Evolutionary conservation across 768 basidiomycete genomes (phyloP).

Genomic region (Naematelia encephala): DNA sequence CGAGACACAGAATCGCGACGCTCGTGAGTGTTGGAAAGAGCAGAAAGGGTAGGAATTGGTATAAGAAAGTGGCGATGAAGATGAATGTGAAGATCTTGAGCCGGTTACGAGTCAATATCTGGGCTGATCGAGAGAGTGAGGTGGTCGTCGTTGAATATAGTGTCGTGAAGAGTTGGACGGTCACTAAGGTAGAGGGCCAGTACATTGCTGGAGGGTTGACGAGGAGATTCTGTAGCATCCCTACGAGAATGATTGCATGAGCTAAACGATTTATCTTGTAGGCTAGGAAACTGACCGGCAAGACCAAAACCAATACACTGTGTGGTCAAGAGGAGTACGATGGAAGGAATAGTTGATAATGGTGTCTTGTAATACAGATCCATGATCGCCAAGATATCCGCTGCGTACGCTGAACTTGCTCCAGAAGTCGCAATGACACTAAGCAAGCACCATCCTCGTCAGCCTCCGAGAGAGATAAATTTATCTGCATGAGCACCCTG

Average conservation of each 20-base stretch:
- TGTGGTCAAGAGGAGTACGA: slow-evolving; percentile 49
- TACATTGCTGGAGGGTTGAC: slow-evolving; percentile 48
- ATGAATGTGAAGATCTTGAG: slow-evolving; percentile 33
- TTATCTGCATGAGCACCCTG: slow-evolving; percentile 4
- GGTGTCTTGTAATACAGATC: slow-evolving; percentile 49
- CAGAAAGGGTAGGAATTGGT: slow-evolving; percentile 49
- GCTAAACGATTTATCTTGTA: no score
- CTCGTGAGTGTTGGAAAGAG: slow-evolving; percentile 50
- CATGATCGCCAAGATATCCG: slow-evolving; percentile 51
- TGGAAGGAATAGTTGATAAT: slow-evolving; percentile 37
- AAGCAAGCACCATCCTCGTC: neutral
- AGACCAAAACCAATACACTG: slow-evolving; percentile 52
- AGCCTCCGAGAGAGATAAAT: slow-evolving; percentile 6
- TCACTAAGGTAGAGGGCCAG: slow-evolving; percentile 49
- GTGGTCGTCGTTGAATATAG: slow-evolving; percentile 38
- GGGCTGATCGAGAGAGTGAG: slow-evolving; percentile 18
- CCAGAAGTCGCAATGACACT: slow-evolving; percentile 46
- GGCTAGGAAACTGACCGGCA: slow-evolving; percentile 30
- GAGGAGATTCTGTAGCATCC: slow-evolving; percentile 48
- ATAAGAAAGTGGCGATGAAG: slow-evolving; percentile 25
- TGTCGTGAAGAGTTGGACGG: slow-evolving; percentile 50
- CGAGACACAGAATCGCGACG: slow-evolving; percentile 46
- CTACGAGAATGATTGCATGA: slow-evolving; percentile 12
- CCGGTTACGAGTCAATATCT: slow-evolving; percentile 22
- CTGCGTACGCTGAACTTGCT: slow-evolving; percentile 49